Conservation (phyloP, 106 monocot genomes). For the Platanthera zijinensis region DNA sequence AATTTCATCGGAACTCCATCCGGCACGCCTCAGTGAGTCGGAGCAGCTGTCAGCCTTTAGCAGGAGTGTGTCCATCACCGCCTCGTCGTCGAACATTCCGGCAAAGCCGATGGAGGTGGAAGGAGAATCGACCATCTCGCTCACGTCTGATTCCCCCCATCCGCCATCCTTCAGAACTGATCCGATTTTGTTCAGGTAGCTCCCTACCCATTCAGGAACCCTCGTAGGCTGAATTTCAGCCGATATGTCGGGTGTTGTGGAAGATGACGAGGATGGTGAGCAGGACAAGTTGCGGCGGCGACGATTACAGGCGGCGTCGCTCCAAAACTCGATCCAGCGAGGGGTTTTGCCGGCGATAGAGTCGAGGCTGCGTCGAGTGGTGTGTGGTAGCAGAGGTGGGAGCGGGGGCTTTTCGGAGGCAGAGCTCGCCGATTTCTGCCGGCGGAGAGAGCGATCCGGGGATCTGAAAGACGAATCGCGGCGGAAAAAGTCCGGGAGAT, state of each 20-base stretch:
- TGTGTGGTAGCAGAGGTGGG: conserved; percentile 27
- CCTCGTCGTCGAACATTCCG: conserved; percentile 20
- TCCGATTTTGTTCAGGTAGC: conserved; percentile 54
- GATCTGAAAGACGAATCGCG: conserved; percentile 27
- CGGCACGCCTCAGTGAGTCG: conserved; percentile 51
- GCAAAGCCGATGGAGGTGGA: background rate
- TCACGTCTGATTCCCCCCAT: conserved; percentile 61
- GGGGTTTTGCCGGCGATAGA: conserved; percentile 20
- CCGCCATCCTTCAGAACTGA: conserved; percentile 49
- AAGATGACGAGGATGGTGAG: conserved; percentile 7
- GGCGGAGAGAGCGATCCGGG: conserved; percentile 8
- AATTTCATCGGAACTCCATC: conserved; percentile 63
- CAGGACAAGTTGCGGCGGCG: conserved; percentile 36
- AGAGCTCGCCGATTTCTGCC: conserved; percentile 6
- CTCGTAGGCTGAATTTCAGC: conserved; percentile 30
- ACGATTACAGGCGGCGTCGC: conserved; percentile 44
- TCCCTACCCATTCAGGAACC: conserved; percentile 51
- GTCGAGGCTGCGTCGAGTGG: conserved; percentile 28
- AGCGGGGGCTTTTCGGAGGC: conserved; percentile 8
- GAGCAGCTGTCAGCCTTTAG: conserved; percentile 63
- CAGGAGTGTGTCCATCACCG: conserved; percentile 44
- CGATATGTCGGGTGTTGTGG: conserved; percentile 22
- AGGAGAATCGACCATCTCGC: conserved; percentile 36
- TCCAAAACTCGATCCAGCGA: conserved; percentile 67
- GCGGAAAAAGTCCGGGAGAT: conserved; percentile 71